Evolutionary conservation across 345 rosid genomes (phyloP), one percentile per base, ranked within the genome.

Genomic region (Ricinus communis): DNA sequence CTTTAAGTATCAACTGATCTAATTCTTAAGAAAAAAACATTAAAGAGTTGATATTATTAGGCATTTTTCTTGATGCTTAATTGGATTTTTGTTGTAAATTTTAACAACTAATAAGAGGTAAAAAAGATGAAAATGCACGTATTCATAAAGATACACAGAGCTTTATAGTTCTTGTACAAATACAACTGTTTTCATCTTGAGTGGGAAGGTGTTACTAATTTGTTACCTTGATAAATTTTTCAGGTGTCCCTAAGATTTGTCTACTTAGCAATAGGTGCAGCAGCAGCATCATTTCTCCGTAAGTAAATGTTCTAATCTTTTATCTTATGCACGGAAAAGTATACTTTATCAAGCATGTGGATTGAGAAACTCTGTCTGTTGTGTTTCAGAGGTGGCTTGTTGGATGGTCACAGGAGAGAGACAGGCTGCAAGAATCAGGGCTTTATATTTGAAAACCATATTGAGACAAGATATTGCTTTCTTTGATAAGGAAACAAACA

Each of bases 341-440:
- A 2, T 8, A 30, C 45, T 19, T 11, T 31, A 5, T 0, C 11
- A 56, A 33, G 50, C 36, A 10, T 40, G 50, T 18, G 45, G 59
- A 75, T 25, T 58, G 19, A 68, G 19, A 62, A 55, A 7, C 50
- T 46, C 73, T 55, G 19, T 46, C 71, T 27, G 40, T 27, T 57
- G 62, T n/a, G n/a, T 58, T 81, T 16, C 85, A 93, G 97, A 93
- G 87, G 90, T 93, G 62, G 62, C 85, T 62, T 87, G 90, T 50
- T 93, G 97, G 98, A 93, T 91, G 92, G 80, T 93, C 13, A 80
- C 97, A 3, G 98, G 98, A 53, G 98, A 93, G 65, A 83, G 96
- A 71, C 97, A 93, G 69, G 96, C 97, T 46, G 83, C 87, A 0
- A 78, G 94, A 52, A 88, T 93, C 62, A 80, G 98, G 56, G 80